Conservation (phyloP, 176 grass and related monocot species). For the Oropetium thomaeum region DNA sequence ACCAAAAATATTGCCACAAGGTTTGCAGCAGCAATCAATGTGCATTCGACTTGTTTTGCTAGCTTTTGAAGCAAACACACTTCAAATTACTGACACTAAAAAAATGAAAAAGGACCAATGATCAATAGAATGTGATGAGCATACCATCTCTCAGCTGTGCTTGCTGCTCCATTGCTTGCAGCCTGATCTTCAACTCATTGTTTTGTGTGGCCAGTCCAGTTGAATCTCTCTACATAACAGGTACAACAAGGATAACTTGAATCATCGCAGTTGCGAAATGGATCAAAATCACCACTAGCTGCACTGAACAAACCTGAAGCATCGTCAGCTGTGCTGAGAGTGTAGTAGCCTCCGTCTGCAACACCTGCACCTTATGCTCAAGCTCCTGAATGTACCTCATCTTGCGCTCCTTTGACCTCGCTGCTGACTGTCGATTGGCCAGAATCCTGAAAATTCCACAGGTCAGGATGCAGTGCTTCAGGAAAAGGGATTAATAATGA, state of each 20-base stretch:
- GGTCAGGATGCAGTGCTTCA: background rate
- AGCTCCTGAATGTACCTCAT: slow-evolving; percentile 96
- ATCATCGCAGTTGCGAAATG: background rate
- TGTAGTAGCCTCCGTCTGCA: slow-evolving; percentile 94
- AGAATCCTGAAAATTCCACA: slow-evolving; percentile 54
- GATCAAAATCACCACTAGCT: slow-evolving; percentile 18
- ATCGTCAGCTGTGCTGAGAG: slow-evolving; percentile 89
- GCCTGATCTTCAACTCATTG: slow-evolving; percentile 85
- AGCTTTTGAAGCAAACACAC: slow-evolving; percentile 2
- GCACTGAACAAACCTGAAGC: slow-evolving; percentile 63
- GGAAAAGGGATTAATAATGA: background rate
- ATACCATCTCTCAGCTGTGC: slow-evolving; percentile 96
- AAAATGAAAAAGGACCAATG: background rate
- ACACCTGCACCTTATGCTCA: slow-evolving; percentile 83
- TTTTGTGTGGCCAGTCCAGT: slow-evolving; percentile 77
- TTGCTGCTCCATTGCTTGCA: slow-evolving; percentile 96
- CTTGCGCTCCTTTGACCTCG: slow-evolving; percentile 96
- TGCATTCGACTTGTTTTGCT: background rate
- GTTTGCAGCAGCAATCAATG: background rate
- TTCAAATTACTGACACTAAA: background rate
- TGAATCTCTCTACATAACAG: slow-evolving; percentile 78
- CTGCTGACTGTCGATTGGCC: slow-evolving; percentile 80
- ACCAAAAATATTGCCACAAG: background rate
- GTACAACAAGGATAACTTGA: background rate
- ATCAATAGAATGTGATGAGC: slow-evolving; percentile 5